Percentiles rank a stretch among this genome's conserved stretches.
Conservation (phyloP, 768 basidiomycete genomes). For the Imleria badia region DNA sequence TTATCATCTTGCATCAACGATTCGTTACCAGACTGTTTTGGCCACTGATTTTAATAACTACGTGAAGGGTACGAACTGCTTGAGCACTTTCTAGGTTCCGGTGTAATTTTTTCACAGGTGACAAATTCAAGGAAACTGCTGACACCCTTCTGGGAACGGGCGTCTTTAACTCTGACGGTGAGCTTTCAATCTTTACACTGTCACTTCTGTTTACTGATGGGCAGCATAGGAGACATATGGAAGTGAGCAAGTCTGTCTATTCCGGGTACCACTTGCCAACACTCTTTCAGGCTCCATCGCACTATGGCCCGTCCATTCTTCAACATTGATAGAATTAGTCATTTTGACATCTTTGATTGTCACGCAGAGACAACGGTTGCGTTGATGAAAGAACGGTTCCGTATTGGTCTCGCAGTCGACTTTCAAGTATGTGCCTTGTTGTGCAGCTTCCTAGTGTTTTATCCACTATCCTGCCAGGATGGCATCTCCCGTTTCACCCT, state of each 20-base stretch:
- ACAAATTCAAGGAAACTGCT: constrained; percentile 31
- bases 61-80: constrained; percentile 38
- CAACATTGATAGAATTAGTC: constrained; percentile 54
- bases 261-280: background rate
- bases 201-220: background rate
- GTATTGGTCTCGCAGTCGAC: constrained; percentile 51
- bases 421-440: constrained; percentile 45
- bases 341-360: constrained; percentile 62
- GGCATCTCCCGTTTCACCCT: constrained; percentile 47
- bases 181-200: background rate
- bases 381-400: constrained; percentile 43
- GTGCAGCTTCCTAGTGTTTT: background rate
- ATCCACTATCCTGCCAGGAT: constrained; percentile 31
- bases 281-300: constrained; percentile 53
- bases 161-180: constrained; percentile 56
- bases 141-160: constrained; percentile 46
- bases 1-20: background rate
- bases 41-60: constrained; percentile 44
- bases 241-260: constrained; percentile 41
- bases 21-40: constrained; percentile 34
- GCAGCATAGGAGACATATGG: constrained; percentile 60
- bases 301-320: constrained; percentile 73
- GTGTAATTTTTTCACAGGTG: constrained; percentile 25
- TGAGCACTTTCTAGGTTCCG: background rate
- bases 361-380: constrained; percentile 50